A percentile compares a stretch with the other conserved stretches of the same genome.
Conservation (phyloP, 169 alveolate species). For the Plasmodium billcollinsi region DNA sequence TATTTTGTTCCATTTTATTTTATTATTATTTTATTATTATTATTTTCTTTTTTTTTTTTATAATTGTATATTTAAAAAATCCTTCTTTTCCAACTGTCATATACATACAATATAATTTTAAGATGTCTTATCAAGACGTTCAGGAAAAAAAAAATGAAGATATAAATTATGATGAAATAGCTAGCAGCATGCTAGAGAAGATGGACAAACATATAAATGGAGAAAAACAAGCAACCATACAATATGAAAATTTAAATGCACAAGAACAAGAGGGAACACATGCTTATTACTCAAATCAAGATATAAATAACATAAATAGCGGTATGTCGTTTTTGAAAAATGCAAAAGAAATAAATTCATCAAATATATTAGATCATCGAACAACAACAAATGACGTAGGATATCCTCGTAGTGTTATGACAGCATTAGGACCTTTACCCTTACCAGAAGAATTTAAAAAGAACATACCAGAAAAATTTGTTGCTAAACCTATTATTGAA, state of each 20-base stretch:
- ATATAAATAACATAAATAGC: not conserved
- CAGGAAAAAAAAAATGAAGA: constrained; percentile 21
- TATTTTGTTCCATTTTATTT: not conserved
- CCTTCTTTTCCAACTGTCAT: not conserved
- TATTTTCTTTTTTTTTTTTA: not conserved
- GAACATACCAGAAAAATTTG: constrained; percentile 89
- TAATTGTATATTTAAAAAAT: not conserved
- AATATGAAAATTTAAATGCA: not conserved
- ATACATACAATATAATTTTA: constrained; percentile 2
- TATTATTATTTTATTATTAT: constrained; percentile 6
- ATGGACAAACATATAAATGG: constrained; percentile 68
- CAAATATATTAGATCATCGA: constrained; percentile 23
- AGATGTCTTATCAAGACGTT: constrained; percentile 16
- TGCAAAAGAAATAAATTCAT: not conserved
- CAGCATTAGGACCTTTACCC: constrained; percentile 90
- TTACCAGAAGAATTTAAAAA: constrained; percentile 87
- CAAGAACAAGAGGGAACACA: not conserved
- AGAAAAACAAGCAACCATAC: constrained; percentile 6
- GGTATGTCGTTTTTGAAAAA: not conserved
- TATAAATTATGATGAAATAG: constrained; percentile 31
- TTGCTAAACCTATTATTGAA: constrained; percentile 89
- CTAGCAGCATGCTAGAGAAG: constrained; percentile 53
- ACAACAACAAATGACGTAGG: constrained; percentile 59
- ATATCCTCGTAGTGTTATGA: constrained; percentile 88
- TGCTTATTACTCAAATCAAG: not conserved